phyloP scores from a whole-genome alignment of 495 filamentous ascomycete species.

The Xylaria telfairii region DNA sequence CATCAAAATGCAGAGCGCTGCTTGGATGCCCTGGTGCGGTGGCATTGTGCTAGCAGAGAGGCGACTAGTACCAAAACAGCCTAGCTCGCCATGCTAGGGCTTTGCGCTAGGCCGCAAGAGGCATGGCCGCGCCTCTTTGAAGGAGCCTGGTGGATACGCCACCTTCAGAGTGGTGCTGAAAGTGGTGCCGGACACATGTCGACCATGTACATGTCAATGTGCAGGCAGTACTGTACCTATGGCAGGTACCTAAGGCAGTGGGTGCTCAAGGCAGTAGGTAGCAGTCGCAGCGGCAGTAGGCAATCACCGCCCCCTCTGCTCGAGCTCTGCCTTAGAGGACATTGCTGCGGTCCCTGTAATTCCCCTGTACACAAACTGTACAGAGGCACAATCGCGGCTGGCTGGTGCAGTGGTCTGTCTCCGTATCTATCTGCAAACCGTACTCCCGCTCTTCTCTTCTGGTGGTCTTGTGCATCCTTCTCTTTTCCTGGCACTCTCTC shows the following conservation, averaged over 20 bases:
- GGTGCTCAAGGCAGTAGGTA: neutral
- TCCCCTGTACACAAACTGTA: neutral
- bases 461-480: conserved; percentile 24
- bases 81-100: neutral
- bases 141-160: neutral
- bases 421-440: conserved; percentile 11
- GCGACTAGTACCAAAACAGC: conserved; percentile 10
- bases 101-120: conserved; percentile 2
- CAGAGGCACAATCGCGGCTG: conserved; percentile 5
- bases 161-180: too few relatives aligned
- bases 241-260: neutral
- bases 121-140: neutral
- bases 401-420: neutral
- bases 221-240: neutral
- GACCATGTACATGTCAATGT: neutral
- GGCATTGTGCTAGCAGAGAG: neutral
- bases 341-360: conserved; percentile 7
- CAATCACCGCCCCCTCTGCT: conserved; percentile 12
- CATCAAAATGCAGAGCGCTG: conserved; percentile 14
- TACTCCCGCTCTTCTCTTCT: conserved; percentile 24
- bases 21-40: conserved; percentile 21
- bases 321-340: neutral
- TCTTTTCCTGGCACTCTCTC: conserved; percentile 12
- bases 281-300: neutral
- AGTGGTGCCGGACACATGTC: conserved; percentile 6